Conservation (phyloP, 352 stramenopile genomes). For the Aphanomyces invadans region DNA sequence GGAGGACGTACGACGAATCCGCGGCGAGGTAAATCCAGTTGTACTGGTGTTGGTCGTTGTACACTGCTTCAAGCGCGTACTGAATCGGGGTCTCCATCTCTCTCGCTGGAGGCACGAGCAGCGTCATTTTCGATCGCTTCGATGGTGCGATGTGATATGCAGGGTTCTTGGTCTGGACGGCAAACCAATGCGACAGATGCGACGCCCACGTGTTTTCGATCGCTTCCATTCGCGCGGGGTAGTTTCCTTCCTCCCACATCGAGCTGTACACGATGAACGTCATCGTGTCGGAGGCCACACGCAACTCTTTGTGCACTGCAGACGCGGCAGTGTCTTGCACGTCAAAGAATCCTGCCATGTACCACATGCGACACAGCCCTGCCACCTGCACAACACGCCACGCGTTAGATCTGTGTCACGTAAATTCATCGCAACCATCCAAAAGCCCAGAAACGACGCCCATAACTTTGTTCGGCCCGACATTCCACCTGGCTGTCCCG, state of each 20-base stretch:
- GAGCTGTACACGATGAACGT: slow-evolving; percentile 25
- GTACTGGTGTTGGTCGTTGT: slow-evolving; percentile 11
- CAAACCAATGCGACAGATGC: slow-evolving; percentile 13
- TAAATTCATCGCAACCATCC: slow-evolving; percentile 19
- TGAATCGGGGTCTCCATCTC: slow-evolving; percentile 12
- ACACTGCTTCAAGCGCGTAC: slow-evolving; percentile 11
- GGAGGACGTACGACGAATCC: slow-evolving; percentile 21
- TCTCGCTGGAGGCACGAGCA: slow-evolving; percentile 16
- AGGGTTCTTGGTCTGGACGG: slow-evolving; percentile 19
- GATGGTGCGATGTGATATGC: background rate
- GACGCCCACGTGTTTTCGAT: slow-evolving; percentile 20
- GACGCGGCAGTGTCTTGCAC: background rate
- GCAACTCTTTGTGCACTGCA: background rate
- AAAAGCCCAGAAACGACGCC: slow-evolving; percentile 21
- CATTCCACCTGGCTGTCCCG: background rate
- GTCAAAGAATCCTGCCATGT: slow-evolving; percentile 23
- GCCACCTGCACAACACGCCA: background rate
- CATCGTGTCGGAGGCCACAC: slow-evolving; percentile 13
- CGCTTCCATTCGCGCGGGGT: slow-evolving; percentile 12
- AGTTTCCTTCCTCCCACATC: slow-evolving; percentile 22
- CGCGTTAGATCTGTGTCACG: background rate
- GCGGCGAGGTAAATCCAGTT: slow-evolving; percentile 25
- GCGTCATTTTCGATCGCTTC: background rate
- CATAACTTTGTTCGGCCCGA: slow-evolving; percentile 14
- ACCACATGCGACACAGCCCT: slow-evolving; percentile 20